phyloP scores from a whole-genome alignment of 1,284 basidiomycete genomes.

The Puccinia horiana region DNA sequence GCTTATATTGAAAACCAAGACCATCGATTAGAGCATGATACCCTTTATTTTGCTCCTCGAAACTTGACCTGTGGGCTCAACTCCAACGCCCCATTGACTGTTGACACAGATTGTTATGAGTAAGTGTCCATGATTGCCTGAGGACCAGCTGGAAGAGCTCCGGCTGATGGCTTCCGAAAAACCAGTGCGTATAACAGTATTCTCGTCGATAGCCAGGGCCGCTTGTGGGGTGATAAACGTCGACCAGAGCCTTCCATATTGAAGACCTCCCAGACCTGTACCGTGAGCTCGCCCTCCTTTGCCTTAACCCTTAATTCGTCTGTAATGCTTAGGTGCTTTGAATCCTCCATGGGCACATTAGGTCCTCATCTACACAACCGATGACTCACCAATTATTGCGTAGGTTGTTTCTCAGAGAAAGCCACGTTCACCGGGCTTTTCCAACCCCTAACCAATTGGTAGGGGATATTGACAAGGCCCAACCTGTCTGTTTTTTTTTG shows the following conservation, averaged over 20 bases:
- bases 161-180: background rate
- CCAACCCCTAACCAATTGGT: background rate
- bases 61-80: slow-evolving; percentile 2
- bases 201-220: background rate
- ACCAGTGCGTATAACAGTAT: background rate
- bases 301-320: background rate
- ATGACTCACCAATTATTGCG: background rate
- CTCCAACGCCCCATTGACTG: background rate
- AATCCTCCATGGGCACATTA: background rate
- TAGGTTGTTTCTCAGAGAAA: background rate
- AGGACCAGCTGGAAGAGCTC: background rate
- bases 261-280: slow-evolving; percentile 3
- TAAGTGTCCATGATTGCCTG: background rate
- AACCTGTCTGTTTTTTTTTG: background rate
- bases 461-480: background rate
- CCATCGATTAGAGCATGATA: background rate
- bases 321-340: background rate
- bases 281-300: background rate
- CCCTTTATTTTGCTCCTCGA: background rate
- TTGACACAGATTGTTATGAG: background rate
- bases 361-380: slow-evolving; percentile 6
- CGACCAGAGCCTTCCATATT: background rate
- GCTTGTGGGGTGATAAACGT: background rate
- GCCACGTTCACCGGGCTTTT: background rate
- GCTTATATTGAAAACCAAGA: background rate